Conservation (phyloP, 2,329 filamentous ascomycete genomes). For the Trichoderma sp. region DNA sequence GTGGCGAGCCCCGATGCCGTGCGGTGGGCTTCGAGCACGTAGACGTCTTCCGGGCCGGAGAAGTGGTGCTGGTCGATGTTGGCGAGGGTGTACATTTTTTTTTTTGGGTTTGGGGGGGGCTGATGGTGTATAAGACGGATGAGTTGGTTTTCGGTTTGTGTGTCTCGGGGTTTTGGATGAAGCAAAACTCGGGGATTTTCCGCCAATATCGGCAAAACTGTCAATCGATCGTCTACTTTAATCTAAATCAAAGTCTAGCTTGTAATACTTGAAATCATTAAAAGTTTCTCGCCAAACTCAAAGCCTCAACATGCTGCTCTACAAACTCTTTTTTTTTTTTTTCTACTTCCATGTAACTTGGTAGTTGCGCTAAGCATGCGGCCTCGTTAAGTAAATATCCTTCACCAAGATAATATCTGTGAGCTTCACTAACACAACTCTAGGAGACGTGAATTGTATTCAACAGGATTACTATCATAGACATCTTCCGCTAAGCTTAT, state of each 20-base stretch:
- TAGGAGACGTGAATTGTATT: background rate
- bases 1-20: constrained; percentile 52
- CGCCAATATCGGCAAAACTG: background rate
- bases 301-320: background rate
- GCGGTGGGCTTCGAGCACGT: constrained; percentile 58
- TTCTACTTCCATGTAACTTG: background rate
- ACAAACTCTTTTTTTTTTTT: background rate
- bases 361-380: constrained; percentile 7
- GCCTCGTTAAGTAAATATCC: constrained; percentile 34
- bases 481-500: constrained; percentile 26
- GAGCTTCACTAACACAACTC: background rate
- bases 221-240: background rate
- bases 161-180: background rate
- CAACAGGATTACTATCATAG: background rate
- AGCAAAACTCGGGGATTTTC: background rate
- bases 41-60: constrained; percentile 40
- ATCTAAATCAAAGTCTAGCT: background rate
- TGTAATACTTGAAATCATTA: background rate
- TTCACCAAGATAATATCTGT: background rate
- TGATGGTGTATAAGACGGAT: background rate
- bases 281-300: background rate
- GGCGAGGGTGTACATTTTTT: constrained; percentile 35
- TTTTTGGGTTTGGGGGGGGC: background rate
- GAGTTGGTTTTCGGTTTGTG: background rate
- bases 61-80: constrained; percentile 32